Base-by-base conservation (phyloP, 345 rosid genomes). In the Microcos paniculata region DNA sequence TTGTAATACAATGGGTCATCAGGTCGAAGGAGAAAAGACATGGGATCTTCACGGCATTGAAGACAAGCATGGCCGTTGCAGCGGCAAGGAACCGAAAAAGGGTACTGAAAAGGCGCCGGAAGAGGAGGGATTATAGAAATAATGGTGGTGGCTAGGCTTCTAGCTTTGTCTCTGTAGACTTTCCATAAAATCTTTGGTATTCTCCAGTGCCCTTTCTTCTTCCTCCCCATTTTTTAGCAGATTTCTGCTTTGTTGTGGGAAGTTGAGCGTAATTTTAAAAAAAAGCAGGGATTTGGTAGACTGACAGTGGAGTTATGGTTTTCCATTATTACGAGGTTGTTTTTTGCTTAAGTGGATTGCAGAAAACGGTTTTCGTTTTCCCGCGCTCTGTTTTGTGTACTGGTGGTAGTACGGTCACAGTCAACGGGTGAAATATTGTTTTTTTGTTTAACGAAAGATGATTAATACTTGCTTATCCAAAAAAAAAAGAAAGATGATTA, bases 151-250 rank as follows among this genome's bases (percentile, higher is more conserved):
- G 86, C 77, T 7, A 94, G 80, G 28, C 82, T 83, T 24, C 58
- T 82, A 9, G 90, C 91, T 30, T 82, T 62, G 24, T 80, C 69
- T 8, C 82, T 79, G 81, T 79, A 90, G 14, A 89, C 57, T 72
- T 80, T 75, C 94, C 96, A 80, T 4, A 92, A 83, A 46, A 88
- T 81, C 80, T 80, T 83, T 12, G 98, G 97, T 23, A 85, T 88
- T 24, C 66, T 77, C 67, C 80, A 80, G 15, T 6, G 16, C 16
- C 8, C 23, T 68, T 68, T 68, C 24, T 16, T 68, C 69, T 74
- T 87, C 84, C 74, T 82, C 49, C 67, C 46, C 90, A 86, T 87
- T 78, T 63, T 30, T 24, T n/a, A n/a, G n/a, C n/a, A n/a, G n/a
- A n/a, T n/a, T n/a, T n/a, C n/a, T n/a, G n/a, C n/a, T n/a, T n/a